Evolutionary conservation across 2,329 filamentous ascomycete species (phyloP).

Genomic region (Truncatella angustata): DNA sequence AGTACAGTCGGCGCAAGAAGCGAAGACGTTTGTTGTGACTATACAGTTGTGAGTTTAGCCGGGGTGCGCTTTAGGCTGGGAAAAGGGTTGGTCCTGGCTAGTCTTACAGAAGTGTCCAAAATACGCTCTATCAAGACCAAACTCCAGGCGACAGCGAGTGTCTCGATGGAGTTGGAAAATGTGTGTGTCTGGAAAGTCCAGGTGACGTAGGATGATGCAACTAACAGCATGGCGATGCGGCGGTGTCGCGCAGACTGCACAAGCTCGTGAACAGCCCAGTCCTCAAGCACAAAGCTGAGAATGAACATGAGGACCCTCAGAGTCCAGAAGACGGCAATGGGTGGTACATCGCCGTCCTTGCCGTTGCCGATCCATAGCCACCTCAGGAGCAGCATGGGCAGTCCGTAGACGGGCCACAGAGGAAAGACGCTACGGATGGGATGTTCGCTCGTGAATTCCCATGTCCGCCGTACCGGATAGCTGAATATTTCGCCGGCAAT

Average conservation of each 20-base stretch:
- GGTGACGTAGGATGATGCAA: slow-evolving; percentile 95
- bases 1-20: slow-evolving; percentile 74
- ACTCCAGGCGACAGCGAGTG: slow-evolving; percentile 88
- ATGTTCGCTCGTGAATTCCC: slow-evolving; percentile 88
- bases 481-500: slow-evolving; percentile 92
- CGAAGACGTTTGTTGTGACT: slow-evolving; percentile 66
- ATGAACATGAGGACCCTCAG: slow-evolving; percentile 89
- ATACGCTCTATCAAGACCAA: slow-evolving; percentile 89
- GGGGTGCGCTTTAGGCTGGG: neutral
- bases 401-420: slow-evolving; percentile 90
- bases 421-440: slow-evolving; percentile 96
- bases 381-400: slow-evolving; percentile 88
- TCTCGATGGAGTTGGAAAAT: slow-evolving; percentile 97
- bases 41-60: slow-evolving; percentile 5
- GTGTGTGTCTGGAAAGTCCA: slow-evolving; percentile 99
- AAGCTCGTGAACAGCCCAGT: slow-evolving; percentile 95
- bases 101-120: slow-evolving; percentile 69
- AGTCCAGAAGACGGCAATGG: slow-evolving; percentile 86
- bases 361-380: slow-evolving; percentile 91
- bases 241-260: slow-evolving; percentile 72
- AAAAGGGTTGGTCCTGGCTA: neutral
- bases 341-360: slow-evolving; percentile 71
- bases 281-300: slow-evolving; percentile 92
- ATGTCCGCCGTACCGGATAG: slow-evolving; percentile 86
- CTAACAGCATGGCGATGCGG: slow-evolving; percentile 73